phyloP scores from a whole-genome alignment of 352 stramenopile genomes.

The Pythium biforme region DNA sequence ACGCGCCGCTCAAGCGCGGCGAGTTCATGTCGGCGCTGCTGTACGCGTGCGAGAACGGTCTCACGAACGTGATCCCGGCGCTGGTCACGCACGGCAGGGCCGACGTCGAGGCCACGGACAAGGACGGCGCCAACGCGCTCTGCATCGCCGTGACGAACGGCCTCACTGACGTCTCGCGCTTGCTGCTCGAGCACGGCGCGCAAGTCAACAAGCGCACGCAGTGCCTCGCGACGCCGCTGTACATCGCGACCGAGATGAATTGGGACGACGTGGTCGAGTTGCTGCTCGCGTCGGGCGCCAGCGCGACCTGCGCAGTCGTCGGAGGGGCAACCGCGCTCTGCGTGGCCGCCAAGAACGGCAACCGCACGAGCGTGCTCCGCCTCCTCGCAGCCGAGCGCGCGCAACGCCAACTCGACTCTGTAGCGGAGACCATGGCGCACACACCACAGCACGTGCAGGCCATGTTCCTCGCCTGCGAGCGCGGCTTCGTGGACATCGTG shows the following conservation, averaged over 20 bases:
- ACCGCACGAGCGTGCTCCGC: slow-evolving; percentile 47
- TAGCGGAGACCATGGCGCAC: slow-evolving; percentile 6
- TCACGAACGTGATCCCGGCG: slow-evolving; percentile 41
- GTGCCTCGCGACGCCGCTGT: slow-evolving; percentile 69
- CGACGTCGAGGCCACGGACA: slow-evolving; percentile 65
- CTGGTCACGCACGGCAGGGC: slow-evolving; percentile 36
- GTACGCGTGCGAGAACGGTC: slow-evolving; percentile 57
- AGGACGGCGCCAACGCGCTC: slow-evolving; percentile 54
- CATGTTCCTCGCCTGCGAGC: slow-evolving; percentile 79
- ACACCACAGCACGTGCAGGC: slow-evolving; percentile 51
- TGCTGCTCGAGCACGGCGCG: slow-evolving; percentile 47
- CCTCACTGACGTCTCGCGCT: slow-evolving; percentile 37
- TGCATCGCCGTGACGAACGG: slow-evolving; percentile 63
- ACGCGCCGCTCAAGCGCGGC: slow-evolving; percentile 50
- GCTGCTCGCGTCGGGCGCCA: slow-evolving; percentile 46
- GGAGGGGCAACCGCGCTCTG: slow-evolving; percentile 69
- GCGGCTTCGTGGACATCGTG: slow-evolving; percentile 63
- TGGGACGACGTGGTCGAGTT: slow-evolving; percentile 68
- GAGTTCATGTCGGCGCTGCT: slow-evolving; percentile 52
- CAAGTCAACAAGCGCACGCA: slow-evolving; percentile 64
- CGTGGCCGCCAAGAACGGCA: slow-evolving; percentile 77
- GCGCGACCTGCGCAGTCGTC: slow-evolving; percentile 38
- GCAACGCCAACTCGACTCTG: slow-evolving; percentile 10
- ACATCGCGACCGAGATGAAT: slow-evolving; percentile 74
- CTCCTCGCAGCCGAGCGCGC: slow-evolving; percentile 43